Conservation (phyloP, 805 yeast species). For the Saturnispora gosingensis region DNA sequence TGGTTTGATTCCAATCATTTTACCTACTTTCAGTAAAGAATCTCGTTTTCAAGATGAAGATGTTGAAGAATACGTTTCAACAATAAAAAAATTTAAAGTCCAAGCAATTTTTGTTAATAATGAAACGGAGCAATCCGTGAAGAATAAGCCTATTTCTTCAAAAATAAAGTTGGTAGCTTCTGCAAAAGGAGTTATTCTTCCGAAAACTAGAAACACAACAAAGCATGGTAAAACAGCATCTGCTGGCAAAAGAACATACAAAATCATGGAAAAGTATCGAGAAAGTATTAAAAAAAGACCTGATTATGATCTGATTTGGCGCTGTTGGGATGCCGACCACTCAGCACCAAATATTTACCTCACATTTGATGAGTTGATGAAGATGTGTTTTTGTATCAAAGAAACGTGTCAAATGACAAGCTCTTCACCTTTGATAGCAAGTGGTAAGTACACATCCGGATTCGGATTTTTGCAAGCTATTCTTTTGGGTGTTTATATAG, state of each 20-base stretch:
- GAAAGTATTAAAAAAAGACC: slow-evolving; percentile 22
- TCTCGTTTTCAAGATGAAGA: slow-evolving; percentile 57
- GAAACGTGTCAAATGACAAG: slow-evolving; percentile 83
- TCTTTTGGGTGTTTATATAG: slow-evolving; percentile 75
- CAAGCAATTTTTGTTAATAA: slow-evolving; percentile 66
- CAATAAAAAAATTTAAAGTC: slow-evolving; percentile 64
- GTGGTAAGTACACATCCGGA: slow-evolving; percentile 78
- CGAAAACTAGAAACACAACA: slow-evolving; percentile 57
- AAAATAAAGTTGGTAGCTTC: slow-evolving; percentile 39
- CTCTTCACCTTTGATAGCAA: slow-evolving; percentile 66
- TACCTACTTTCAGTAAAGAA: slow-evolving; percentile 60
- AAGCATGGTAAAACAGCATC: slow-evolving; percentile 40
- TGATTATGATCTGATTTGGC: slow-evolving; percentile 44
- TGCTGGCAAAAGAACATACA: slow-evolving; percentile 28
- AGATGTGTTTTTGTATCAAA: slow-evolving; percentile 79
- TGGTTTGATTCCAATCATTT: slow-evolving; percentile 71
- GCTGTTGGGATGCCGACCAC: slow-evolving; percentile 66
- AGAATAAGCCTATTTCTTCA: slow-evolving; percentile 55
- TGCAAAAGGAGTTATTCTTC: slow-evolving; percentile 24
- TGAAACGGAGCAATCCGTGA: slow-evolving; percentile 62
- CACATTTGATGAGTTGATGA: slow-evolving; percentile 56
- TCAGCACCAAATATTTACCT: slow-evolving; percentile 47
- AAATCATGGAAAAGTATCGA: slow-evolving; percentile 32
- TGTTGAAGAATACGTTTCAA: slow-evolving; percentile 50
- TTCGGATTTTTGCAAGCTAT: slow-evolving; percentile 85